Percentiles rank a stretch among this genome's conserved stretches.
These are phyloP conservation scores for Solanum sejunctum DNA, from an alignment of 257 asterid species.

Conservation along the genomic window DNA sequence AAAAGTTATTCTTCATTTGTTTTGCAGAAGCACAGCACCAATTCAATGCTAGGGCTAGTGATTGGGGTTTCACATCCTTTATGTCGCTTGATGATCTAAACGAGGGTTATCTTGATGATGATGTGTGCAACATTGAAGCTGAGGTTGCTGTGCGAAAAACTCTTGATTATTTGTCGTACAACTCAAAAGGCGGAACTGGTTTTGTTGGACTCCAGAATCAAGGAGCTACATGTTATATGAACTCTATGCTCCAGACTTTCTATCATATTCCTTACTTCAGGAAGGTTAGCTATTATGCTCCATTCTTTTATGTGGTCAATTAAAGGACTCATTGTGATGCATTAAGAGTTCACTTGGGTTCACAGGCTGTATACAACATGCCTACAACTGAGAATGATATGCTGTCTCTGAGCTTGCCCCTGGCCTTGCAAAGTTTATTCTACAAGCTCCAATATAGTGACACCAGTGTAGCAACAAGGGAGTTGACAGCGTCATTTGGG, in stretches of 20 bases:
- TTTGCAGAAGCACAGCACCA: conserved; percentile 82
- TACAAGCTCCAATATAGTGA: conserved; percentile 89
- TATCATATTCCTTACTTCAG: conserved; percentile 94
- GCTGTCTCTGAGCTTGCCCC: conserved; percentile 93
- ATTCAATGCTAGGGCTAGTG: conserved; percentile 87
- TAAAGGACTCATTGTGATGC: neutral
- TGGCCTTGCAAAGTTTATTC: conserved; percentile 92
- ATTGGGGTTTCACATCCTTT: conserved; percentile 95
- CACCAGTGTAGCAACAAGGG: conserved; percentile 89
- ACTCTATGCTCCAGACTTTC: conserved; percentile 86
- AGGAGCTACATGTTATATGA: conserved; percentile 98
- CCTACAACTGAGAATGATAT: conserved; percentile 97
- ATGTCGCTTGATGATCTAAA: conserved; percentile 77
- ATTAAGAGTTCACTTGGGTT: neutral
- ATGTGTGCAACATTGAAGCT: conserved; percentile 64
- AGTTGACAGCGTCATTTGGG: conserved; percentile 93
- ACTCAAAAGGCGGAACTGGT: conserved; percentile 92
- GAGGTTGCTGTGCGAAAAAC: conserved; percentile 88
- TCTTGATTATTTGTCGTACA: conserved; percentile 76
- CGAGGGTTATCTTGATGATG: conserved; percentile 77
- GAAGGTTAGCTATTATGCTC: conserved; percentile 35
- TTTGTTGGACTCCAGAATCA: conserved; percentile 95
- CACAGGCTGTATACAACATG: conserved; percentile 97
- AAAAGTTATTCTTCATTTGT: neutral
- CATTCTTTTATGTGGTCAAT: neutral